Evolutionary conservation across 345 rosid genomes (phyloP), one percentile per base, ranked within the genome.

Genomic region (Murraya paniculata): DNA sequence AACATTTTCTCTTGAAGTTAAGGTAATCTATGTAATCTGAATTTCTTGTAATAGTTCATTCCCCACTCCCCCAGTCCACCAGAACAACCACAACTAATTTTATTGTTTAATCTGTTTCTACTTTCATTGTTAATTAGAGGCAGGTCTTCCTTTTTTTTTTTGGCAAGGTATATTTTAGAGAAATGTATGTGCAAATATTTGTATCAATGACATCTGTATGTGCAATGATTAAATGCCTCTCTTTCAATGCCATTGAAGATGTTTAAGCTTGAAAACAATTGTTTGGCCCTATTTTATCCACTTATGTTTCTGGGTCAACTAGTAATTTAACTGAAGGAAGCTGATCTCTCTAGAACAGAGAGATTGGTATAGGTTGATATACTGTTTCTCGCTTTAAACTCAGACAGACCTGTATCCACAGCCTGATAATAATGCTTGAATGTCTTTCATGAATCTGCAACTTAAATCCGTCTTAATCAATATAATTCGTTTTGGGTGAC

Each of bases 1-100:
- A 77, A 90, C 96, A 65, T 87, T 94, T 86, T 86, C 91, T 71
- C 88, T 96, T 72, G 99, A 92, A 90, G 89, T 94, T 67, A 91
- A 94, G 99, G 99, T 96, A 86, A 62, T 75, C 25, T 75, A 19
- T 73, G 53, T 57, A 75, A 45, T 35, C 22, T 35, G 55, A 60
- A 70, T 45, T 45, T 69, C 56, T 59, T 53, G 36, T 27, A 2
- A 31, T 62, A 45, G 22, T 11, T 19, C 41, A 27, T 70, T 38
- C 55, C 55, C 6, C 55, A 50, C 55, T 16, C 2, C 18, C 56
- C 2, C 21, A 14, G 6, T 2, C 56, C 22, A 50, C 7, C 56
- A 16, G 21, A 50, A 14, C 21, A 14, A 50, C 56, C n/a, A 36
- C 8, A 25, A 18, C 28, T 21, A 25, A 16, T 38, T 58, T 24